Evolutionary conservation across 2,329 filamentous ascomycete species (phyloP).

Genomic region (Cordyceps militaris): DNA sequence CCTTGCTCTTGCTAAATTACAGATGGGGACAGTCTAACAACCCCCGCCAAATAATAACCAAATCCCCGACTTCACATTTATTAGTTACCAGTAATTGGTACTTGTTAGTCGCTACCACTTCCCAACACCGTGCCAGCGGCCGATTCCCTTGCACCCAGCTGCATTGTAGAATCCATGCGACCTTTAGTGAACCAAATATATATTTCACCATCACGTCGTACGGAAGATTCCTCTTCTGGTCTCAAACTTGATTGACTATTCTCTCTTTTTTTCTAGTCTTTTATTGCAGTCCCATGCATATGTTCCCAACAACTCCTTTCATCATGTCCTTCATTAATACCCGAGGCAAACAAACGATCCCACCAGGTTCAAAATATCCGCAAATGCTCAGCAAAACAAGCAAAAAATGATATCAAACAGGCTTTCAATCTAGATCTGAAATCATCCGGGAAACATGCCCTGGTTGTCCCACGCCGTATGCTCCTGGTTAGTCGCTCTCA

Average conservation of each 20-base stretch:
- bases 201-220: too few relatives aligned
- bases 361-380: background rate
- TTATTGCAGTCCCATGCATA: background rate
- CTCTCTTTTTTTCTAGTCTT: background rate
- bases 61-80: too few relatives aligned
- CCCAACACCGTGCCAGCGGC: too few relatives aligned
- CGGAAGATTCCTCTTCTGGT: too few relatives aligned
- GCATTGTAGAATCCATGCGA: too few relatives aligned
- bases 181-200: too few relatives aligned
- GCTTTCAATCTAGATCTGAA: slow-evolving; percentile 1
- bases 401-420: background rate
- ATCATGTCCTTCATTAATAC: background rate
- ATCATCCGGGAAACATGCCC: slow-evolving; percentile 8
- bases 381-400: background rate
- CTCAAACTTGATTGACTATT: too few relatives aligned
- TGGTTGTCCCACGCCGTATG: slow-evolving; percentile 20
- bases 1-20: background rate
- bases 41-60: background rate
- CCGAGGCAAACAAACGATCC: background rate
- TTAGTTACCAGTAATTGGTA: too few relatives aligned
- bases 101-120: too few relatives aligned
- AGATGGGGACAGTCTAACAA: background rate
- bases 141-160: too few relatives aligned
- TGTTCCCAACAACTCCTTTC: background rate
- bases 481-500: slow-evolving; percentile 20